Evolutionary conservation across 2,329 filamentous ascomycete genomes (phyloP).

Genomic region (Colletotrichum nymphaeae): DNA sequence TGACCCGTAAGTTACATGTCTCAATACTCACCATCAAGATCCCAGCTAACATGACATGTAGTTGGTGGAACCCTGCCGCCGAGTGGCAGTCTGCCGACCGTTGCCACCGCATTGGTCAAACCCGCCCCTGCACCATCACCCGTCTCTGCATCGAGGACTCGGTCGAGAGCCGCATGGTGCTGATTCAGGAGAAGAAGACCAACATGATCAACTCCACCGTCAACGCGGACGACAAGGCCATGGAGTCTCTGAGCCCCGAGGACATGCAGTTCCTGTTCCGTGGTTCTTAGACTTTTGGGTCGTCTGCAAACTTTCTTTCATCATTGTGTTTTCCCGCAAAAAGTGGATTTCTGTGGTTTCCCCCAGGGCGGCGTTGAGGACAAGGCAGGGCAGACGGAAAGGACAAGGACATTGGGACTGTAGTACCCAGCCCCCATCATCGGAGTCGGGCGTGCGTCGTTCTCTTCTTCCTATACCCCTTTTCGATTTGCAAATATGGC

Average conservation of each 20-base stretch:
- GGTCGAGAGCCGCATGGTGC: slow-evolving; percentile 94
- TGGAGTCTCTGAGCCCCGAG: slow-evolving; percentile 90
- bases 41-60: slow-evolving; percentile 49
- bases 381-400: background rate
- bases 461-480: slow-evolving; percentile 11
- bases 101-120: slow-evolving; percentile 95
- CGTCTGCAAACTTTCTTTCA: background rate
- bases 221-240: slow-evolving; percentile 89
- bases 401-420: background rate
- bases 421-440: background rate
- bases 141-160: slow-evolving; percentile 96
- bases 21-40: background rate
- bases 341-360: background rate
- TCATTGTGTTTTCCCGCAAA: background rate
- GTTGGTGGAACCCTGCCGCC: slow-evolving; percentile 99
- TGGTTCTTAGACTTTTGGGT: slow-evolving; percentile 54
- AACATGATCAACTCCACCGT: slow-evolving; percentile 98
- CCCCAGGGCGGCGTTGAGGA: slow-evolving; percentile 6
- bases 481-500: background rate
- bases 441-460: slow-evolving; percentile 16
- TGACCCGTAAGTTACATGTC: slow-evolving; percentile 79
- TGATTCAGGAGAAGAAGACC: slow-evolving; percentile 98
- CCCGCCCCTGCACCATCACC: slow-evolving; percentile 92
- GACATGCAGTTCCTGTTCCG: slow-evolving; percentile 98
- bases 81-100: slow-evolving; percentile 98